Conservation (phyloP, 805 yeast genomes). For the Pichia kluyveri region DNA sequence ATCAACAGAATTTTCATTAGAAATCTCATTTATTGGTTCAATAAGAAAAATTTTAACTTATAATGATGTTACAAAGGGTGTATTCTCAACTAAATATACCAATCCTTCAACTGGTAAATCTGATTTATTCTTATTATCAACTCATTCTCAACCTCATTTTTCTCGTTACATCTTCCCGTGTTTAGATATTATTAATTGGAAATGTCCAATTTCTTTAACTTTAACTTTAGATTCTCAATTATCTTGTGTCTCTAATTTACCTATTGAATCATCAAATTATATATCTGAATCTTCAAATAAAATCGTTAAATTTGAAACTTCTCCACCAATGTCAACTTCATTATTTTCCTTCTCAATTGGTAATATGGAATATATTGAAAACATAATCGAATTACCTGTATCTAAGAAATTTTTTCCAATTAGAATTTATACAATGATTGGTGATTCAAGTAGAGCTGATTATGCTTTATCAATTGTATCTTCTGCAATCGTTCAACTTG, state of each 20-base stretch:
- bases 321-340: conserved; percentile 56
- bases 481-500: conserved; percentile 40
- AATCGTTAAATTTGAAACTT: conserved; percentile 35
- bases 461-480: conserved; percentile 42
- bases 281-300: conserved; percentile 17
- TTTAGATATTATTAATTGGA: conserved; percentile 53
- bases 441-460: conserved; percentile 37
- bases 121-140: conserved; percentile 47
- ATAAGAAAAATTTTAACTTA: conserved; percentile 41
- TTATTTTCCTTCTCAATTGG: conserved; percentile 64
- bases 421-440: conserved; percentile 46
- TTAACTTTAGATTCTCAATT: conserved; percentile 37
- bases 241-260: conserved; percentile 44
- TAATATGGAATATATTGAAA: conserved; percentile 47
- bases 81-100: conserved; percentile 59
- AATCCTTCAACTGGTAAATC: conserved; percentile 40
- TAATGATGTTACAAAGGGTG: conserved; percentile 50
- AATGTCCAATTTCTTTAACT: conserved; percentile 41
- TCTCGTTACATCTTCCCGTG: conserved; percentile 61
- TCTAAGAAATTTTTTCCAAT: conserved; percentile 32
- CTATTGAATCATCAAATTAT: conserved; percentile 20
- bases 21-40: conserved; percentile 41
- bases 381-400: conserved; percentile 21
- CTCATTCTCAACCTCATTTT: conserved; percentile 65
- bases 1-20: conserved; percentile 7